A percentile compares a stretch with the other conserved stretches of the same genome.
Evolutionary conservation across 768 basidiomycete species (phyloP).

Genomic region (Hericium coralloides): DNA sequence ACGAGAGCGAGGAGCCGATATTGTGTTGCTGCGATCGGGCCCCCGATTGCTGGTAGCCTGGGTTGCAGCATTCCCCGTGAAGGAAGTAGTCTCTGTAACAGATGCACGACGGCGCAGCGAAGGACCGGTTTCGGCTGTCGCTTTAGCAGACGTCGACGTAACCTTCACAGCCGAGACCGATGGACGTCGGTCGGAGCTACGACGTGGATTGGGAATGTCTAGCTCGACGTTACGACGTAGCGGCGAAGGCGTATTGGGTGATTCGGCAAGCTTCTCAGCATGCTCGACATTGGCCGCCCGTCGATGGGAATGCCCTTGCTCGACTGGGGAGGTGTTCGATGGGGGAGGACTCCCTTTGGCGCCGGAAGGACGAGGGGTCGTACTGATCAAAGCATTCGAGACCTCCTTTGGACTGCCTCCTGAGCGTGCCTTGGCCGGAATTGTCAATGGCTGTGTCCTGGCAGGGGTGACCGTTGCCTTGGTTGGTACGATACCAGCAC

Average conservation of each 20-base stretch:
- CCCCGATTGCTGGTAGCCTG: conserved; percentile 1
- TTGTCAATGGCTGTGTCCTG: conserved; percentile 18
- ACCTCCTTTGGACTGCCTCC: conserved; percentile 45
- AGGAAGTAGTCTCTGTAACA: conserved; percentile 7
- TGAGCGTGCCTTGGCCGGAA: conserved; percentile 39
- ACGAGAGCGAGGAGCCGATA: conserved; percentile 11
- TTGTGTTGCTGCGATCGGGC: conserved; percentile 14
- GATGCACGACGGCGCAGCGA: conserved; percentile 15
- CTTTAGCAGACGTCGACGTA: conserved; percentile 5
- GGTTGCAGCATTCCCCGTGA: neutral
- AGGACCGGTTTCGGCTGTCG: conserved; percentile 22
- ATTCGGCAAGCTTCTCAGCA: conserved; percentile 44
- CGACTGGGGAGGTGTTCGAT: conserved; percentile 37
- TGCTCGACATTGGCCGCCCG: conserved; percentile 35
- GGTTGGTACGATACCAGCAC: conserved; percentile 15
- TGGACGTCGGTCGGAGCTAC: conserved; percentile 39
- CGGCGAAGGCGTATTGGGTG: conserved; percentile 50
- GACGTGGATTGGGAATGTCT: conserved; percentile 36
- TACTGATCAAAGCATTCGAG: conserved; percentile 29
- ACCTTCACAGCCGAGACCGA: conserved; percentile 32
- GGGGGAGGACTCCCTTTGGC: conserved; percentile 34
- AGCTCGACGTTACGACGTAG: conserved; percentile 51
- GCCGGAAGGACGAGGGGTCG: conserved; percentile 31
- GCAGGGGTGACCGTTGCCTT: conserved; percentile 8
- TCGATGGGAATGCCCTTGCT: conserved; percentile 34